phyloP scores from a whole-genome alignment of 805 yeast genomes.

The Ogataea corticis region DNA sequence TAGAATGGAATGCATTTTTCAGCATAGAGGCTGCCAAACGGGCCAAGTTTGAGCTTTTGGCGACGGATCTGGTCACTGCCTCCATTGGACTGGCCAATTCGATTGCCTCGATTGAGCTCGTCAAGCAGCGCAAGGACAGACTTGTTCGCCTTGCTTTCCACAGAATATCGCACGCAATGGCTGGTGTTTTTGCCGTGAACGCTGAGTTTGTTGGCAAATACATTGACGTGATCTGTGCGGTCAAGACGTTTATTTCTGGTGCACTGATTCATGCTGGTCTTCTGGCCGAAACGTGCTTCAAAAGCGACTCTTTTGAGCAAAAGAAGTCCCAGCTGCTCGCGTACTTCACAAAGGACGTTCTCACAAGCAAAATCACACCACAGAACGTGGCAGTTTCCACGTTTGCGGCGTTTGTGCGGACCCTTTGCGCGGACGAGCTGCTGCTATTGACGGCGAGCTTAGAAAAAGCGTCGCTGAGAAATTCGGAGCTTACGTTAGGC shows the following conservation, averaged over 20 bases:
- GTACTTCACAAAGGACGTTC: constrained; percentile 37
- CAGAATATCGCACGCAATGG: constrained; percentile 28
- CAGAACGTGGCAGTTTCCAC: constrained; percentile 16
- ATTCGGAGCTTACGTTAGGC: constrained; percentile 72
- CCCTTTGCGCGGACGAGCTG: constrained; percentile 15
- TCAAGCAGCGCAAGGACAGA: constrained; percentile 42
- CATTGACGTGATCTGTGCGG: constrained; percentile 15
- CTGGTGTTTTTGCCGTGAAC: constrained; percentile 21
- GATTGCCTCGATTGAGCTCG: constrained; percentile 22
- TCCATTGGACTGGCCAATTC: constrained; percentile 42
- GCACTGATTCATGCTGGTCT: constrained; percentile 23
- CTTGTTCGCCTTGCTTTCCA: constrained; percentile 37
- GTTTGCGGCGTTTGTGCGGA: constrained; percentile 20
- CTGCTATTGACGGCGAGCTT: constrained; percentile 46
- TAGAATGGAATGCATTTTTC: constrained; percentile 55
- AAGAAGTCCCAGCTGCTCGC: constrained; percentile 23
- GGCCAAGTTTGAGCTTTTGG: constrained; percentile 24
- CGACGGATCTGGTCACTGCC: constrained; percentile 27
- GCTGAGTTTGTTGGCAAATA: constrained; percentile 5
- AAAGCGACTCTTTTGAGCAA: not conserved
- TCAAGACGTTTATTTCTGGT: constrained; percentile 24
- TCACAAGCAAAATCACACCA: constrained; percentile 33
- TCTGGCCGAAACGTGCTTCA: constrained; percentile 11
- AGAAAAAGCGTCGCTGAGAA: constrained; percentile 73
- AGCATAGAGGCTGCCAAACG: constrained; percentile 27